A percentile compares a stretch with the other conserved stretches of the same genome.
phyloP scores from a whole-genome alignment of 345 rosid species.

The Gossypium herbaceum region DNA sequence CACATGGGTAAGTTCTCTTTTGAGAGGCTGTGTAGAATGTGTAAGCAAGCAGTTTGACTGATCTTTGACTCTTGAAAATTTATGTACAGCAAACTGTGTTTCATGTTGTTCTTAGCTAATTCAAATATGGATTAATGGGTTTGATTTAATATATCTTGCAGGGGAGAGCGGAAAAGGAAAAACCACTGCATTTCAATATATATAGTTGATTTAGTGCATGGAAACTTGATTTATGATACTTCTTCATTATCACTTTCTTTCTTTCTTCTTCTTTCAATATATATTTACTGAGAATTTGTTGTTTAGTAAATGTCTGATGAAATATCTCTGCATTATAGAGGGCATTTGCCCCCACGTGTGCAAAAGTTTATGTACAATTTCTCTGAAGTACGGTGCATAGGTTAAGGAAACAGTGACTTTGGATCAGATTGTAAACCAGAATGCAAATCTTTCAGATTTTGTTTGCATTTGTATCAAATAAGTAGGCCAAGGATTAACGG shows the following conservation, averaged over 20 bases:
- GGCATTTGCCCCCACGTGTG: background rate
- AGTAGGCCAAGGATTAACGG: background rate
- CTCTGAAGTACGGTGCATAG: background rate
- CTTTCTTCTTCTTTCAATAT: background rate
- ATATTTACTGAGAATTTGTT: background rate
- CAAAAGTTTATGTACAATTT: background rate
- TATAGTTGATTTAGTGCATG: too few relatives aligned
- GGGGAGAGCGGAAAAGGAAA: too few relatives aligned
- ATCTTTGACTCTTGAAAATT: background rate
- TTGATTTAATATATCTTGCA: background rate
- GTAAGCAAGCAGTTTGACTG: background rate
- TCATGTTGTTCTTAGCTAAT: background rate
- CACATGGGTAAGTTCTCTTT: background rate
- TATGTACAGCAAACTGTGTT: conserved; percentile 6
- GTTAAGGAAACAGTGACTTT: background rate
- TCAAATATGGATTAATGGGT: background rate
- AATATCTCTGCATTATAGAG: background rate
- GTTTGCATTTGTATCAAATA: background rate
- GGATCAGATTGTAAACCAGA: background rate
- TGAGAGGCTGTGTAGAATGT: background rate
- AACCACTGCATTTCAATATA: too few relatives aligned
- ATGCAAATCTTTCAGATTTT: background rate
- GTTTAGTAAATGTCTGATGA: background rate
- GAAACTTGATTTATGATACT: too few relatives aligned
- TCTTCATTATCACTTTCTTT: background rate